phyloP scores from a whole-genome alignment of 192 early-diverging fungal genomes.

The Coemansia sp. region DNA sequence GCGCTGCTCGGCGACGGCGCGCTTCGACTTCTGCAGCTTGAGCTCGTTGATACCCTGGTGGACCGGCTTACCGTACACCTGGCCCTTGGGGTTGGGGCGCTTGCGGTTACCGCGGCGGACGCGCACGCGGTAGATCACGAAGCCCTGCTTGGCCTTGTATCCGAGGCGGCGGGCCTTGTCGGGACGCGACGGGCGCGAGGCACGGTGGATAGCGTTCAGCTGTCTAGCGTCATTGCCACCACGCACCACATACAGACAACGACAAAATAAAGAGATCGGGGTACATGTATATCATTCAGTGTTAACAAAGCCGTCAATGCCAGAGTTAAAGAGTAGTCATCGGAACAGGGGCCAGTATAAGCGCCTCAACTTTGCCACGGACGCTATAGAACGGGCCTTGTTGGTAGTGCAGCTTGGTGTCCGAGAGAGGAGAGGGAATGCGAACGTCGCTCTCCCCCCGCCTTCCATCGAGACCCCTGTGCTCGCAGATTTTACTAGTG shows the following conservation, averaged over 20 bases:
- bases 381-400: slow-evolving; percentile 19
- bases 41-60: slow-evolving; percentile 98
- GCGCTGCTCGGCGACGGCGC: slow-evolving; percentile 95
- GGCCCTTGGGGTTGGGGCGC: slow-evolving; percentile 96
- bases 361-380: slow-evolving; percentile 55
- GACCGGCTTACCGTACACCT: slow-evolving; percentile 97
- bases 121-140: slow-evolving; percentile 98
- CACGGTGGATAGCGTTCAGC: slow-evolving; percentile 98
- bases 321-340: slow-evolving; percentile 33
- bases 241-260: slow-evolving; percentile 2
- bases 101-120: slow-evolving; percentile 99
- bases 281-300: background rate
- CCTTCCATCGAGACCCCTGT: slow-evolving; percentile 16
- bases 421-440: background rate
- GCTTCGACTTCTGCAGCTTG: slow-evolving; percentile 97
- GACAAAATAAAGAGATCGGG: background rate
- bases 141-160: slow-evolving; percentile 99
- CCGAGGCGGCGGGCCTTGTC: slow-evolving; percentile 99
- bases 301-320: slow-evolving; percentile 48
- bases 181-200: slow-evolving; percentile 95
- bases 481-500: slow-evolving; percentile 53
- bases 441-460: no score
- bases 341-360: slow-evolving; percentile 56
- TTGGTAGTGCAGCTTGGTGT: slow-evolving; percentile 50
- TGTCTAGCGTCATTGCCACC: slow-evolving; percentile 61